Evolutionary conservation across 2,329 filamentous ascomycete genomes (phyloP), one percentile per base, ranked within the genome.

Genomic region (Calonectria henricotiae): DNA sequence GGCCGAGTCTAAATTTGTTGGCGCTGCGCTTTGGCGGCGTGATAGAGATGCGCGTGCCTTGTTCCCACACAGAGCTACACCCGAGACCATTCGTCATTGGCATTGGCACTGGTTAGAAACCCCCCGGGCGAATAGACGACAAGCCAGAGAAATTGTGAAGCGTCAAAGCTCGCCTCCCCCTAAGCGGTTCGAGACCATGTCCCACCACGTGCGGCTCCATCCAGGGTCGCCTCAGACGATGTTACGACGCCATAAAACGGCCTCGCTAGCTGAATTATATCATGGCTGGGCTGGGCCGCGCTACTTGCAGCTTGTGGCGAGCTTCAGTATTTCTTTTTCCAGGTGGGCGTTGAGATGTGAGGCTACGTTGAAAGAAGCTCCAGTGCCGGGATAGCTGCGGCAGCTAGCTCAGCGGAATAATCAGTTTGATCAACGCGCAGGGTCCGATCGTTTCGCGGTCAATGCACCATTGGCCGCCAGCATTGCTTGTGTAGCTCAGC

Each of bases 141-240:
- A 54, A 54, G 46, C 51, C 51, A 23, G 20, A 23, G 32, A 58
- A 58, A 44, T 32, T 63, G 61, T 64, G 44, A 39, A 47, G 44
- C 62, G 32, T 64, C 62, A 20, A 39, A 39, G 46, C 27, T 35
- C 44, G 46, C 46, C 44, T 49, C 27, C 32, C 35, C 37, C 23
- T 44, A n/a, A 30, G 23, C 41, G 30, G 65, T 68, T 68, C 65
- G 49, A 58, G 66, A 58, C 44, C 44, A 61, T 65, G 67, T 61
- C 44, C 51, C 49, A 65, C 67, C 62, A 63, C 63, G 47, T 70
- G 68, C 58, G 49, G 64, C 47, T 61, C 67, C 47, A 46, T 32
- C 51, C 51, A 65, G 51, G 32, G 61, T 58, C 49, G 17, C 39
- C 49, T 68, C 49, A 47, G 41, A n/a, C 65, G 30, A 68, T 68